A percentile compares a stretch with the other conserved stretches of the same genome.
phyloP scores from a whole-genome alignment of 352 stramenopile genomes.

The Globisporangium yorkense region DNA sequence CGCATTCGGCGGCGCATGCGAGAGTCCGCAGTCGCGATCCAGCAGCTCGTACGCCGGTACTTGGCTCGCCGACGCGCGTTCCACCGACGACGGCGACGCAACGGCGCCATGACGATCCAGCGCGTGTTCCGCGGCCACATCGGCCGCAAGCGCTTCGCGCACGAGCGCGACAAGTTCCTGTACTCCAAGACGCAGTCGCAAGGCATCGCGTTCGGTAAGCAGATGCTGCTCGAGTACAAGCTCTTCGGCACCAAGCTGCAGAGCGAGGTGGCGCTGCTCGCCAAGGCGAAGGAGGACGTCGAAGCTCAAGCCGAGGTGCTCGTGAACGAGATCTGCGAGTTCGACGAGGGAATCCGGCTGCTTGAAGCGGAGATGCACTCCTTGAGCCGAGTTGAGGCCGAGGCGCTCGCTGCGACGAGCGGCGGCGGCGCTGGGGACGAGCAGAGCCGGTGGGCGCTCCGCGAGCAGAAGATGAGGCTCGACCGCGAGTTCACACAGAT shows the following conservation, averaged over 20 bases:
- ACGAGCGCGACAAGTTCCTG: slow-evolving; percentile 92
- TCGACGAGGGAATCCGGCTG: slow-evolving; percentile 88
- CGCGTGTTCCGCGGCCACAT: slow-evolving; percentile 86
- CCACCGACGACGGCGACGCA: slow-evolving; percentile 34
- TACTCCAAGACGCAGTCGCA: slow-evolving; percentile 92
- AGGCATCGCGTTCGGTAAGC: slow-evolving; percentile 92
- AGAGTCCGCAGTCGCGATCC: slow-evolving; percentile 62
- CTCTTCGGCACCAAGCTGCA: slow-evolving; percentile 92
- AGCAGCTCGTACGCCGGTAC: slow-evolving; percentile 70
- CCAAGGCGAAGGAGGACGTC: slow-evolving; percentile 82
- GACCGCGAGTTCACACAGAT: slow-evolving; percentile 94
- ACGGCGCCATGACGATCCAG: slow-evolving; percentile 80
- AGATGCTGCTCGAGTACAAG: slow-evolving; percentile 96
- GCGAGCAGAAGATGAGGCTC: slow-evolving; percentile 93
- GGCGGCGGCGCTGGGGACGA: slow-evolving; percentile 57
- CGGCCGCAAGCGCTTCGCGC: slow-evolving; percentile 63
- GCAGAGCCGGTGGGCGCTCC: slow-evolving; percentile 75
- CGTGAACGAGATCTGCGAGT: slow-evolving; percentile 91
- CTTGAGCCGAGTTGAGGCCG: slow-evolving; percentile 88
- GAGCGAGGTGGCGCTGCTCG: slow-evolving; percentile 90
- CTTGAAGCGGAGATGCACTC: slow-evolving; percentile 93
- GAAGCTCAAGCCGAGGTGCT: slow-evolving; percentile 87
- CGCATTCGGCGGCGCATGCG: slow-evolving; percentile 45
- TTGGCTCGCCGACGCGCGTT: slow-evolving; percentile 48
- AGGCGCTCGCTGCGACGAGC: slow-evolving; percentile 53